Conservation (phyloP, 2,329 filamentous ascomycete species). For the Aspergillus transmontanensis region DNA sequence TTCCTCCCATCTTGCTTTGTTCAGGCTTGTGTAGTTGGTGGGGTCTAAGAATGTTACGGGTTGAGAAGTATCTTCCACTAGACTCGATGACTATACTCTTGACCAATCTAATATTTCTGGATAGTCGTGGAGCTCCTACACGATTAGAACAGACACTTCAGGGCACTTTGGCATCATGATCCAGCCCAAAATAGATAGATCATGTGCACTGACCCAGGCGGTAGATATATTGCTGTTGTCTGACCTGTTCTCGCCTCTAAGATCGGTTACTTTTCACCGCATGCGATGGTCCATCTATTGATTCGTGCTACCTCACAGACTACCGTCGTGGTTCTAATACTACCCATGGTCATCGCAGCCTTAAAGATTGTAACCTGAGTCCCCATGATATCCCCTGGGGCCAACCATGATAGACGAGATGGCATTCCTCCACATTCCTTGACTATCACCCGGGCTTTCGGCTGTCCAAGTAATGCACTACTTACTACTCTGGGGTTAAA, state of each 20-base stretch:
- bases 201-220: neutral
- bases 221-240: neutral
- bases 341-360: slow-evolving; percentile 11
- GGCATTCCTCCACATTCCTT: slow-evolving; percentile 6
- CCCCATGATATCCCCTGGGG: slow-evolving; percentile 10
- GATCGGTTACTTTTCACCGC: neutral
- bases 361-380: slow-evolving; percentile 16
- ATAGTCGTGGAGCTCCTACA: neutral
- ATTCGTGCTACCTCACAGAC: neutral
- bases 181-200: neutral
- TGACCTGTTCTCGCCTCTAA: neutral
- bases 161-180: neutral
- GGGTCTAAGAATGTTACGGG: neutral
- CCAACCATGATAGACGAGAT: neutral
- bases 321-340: slow-evolving; percentile 1
- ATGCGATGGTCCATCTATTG: neutral
- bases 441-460: neutral
- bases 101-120: neutral
- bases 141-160: neutral
- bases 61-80: neutral
- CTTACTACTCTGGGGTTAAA: neutral
- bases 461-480: neutral
- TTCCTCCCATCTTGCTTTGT: neutral
- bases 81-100: neutral
- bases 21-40: neutral